These are phyloP conservation scores for Fusarium oxysporum DNA, from an alignment of 2,329 filamentous ascomycete species.

Conservation along the genomic window DNA sequence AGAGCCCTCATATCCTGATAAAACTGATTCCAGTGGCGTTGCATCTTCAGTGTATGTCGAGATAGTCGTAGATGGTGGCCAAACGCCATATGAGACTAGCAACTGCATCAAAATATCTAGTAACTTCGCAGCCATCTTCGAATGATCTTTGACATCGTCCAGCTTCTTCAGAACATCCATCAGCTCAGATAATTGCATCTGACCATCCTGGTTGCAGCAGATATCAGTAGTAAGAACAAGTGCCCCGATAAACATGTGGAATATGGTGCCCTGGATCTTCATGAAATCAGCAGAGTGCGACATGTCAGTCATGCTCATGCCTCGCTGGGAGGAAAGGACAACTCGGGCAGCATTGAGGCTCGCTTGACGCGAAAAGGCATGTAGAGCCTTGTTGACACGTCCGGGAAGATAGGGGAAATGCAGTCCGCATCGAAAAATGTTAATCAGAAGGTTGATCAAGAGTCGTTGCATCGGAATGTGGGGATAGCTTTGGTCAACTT, in stretches of 20 bases:
- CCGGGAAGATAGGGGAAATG: background rate
- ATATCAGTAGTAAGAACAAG: background rate
- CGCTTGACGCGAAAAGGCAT: background rate
- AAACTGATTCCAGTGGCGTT: no score
- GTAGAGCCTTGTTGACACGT: background rate
- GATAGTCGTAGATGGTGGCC: background rate
- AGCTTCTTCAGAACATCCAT: background rate
- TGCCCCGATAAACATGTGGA: conserved; percentile 1
- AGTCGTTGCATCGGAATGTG: background rate
- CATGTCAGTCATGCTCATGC: background rate
- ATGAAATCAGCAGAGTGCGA: background rate
- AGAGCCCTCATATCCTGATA: no score
- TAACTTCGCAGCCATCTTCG: background rate
- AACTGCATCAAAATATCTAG: background rate
- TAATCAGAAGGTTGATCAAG: background rate
- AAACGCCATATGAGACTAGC: background rate
- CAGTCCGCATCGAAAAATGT: background rate
- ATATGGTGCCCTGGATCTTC: background rate
- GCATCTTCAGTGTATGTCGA: background rate
- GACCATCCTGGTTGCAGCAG: background rate
- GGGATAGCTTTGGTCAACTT: background rate
- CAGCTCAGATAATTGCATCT: background rate
- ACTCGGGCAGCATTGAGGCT: background rate
- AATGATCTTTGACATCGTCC: background rate
- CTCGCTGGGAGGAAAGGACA: background rate